A percentile compares a stretch with the other conserved stretches of the same genome.
These are phyloP conservation scores for Fusarium drepaniforme DNA, from an alignment of 2,329 filamentous ascomycete genomes.

Conservation along the genomic window DNA sequence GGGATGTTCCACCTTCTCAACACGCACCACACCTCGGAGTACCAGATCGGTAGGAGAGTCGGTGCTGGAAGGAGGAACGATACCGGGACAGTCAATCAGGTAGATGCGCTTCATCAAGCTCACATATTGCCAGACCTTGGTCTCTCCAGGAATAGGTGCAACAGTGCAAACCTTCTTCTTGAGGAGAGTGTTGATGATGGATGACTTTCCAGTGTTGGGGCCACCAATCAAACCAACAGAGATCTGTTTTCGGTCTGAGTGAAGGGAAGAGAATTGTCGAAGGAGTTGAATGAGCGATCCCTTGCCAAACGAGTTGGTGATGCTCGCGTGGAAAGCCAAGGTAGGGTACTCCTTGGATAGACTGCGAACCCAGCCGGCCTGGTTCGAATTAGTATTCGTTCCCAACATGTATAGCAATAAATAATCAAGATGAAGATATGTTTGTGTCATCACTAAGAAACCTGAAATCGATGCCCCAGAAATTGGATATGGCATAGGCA, in stretches of 20 bases:
- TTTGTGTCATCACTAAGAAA: constrained; percentile 99
- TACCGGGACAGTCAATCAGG: constrained; percentile 96
- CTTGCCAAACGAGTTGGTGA: constrained; percentile 97
- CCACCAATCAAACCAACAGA: constrained; percentile 84
- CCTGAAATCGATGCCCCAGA: constrained; percentile 72
- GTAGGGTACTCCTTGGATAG: constrained; percentile 94
- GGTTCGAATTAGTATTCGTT: constrained; percentile 40
- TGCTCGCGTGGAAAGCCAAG: constrained; percentile 91
- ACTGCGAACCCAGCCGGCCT: constrained; percentile 93
- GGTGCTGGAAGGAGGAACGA: constrained; percentile 88
- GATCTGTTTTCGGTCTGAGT: constrained; percentile 93
- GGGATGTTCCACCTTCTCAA: constrained; percentile 96
- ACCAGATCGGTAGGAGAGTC: constrained; percentile 91
- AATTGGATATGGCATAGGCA: constrained; percentile 68
- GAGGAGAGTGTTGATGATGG: constrained; percentile 94
- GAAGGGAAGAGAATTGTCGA: constrained; percentile 90
- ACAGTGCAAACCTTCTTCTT: constrained; percentile 96
- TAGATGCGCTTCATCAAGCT: constrained; percentile 92
- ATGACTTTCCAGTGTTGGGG: constrained; percentile 95
- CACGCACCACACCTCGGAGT: constrained; percentile 89
- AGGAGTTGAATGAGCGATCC: constrained; percentile 92
- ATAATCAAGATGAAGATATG: constrained; percentile 49
- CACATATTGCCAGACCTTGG: constrained; percentile 98
- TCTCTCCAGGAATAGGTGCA: constrained; percentile 95
- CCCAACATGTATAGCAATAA: constrained; percentile 21